Base-by-base conservation (phyloP, 108 stramenopile genomes). In the Thalassiosira profunda region DNA sequence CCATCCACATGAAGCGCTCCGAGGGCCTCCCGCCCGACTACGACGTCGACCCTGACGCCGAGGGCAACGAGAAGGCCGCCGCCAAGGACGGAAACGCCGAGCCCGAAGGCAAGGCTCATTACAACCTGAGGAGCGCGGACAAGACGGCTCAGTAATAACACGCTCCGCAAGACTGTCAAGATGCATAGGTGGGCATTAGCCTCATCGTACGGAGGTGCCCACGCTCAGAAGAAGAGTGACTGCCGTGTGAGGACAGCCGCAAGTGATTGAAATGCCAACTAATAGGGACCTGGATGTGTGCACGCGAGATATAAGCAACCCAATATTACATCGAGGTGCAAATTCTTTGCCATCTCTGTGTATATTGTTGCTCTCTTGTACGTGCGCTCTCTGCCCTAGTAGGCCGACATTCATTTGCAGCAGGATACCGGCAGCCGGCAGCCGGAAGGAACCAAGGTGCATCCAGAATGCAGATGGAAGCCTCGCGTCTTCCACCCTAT, bases 1-100 rank as follows among this genome's bases (percentile, higher is more conserved):
- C 72, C 33, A 59, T 88, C 61, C 87, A 91, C 53, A 41, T 78
- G 45, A 91, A 86, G 58, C 72, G 90, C 38, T 81, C 84, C 0
- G 33, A 76, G 33, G 87, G 86, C 4, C 52, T 85, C 35, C 60
- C 70, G 29, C 76, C 58, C 4, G 80, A 86, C 58, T 68, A 63
- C 44, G 85, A 85, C 25, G 67, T 47, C 33, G 62, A 64, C 52
- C 20, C 28, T 7, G 60, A 62, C n/a, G n/a, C n/a, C n/a, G n/a
- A n/a, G n/a, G n/a, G n/a, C n/a, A n/a, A n/a, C n/a, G n/a, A n/a
- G n/a, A 53, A 53, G 52, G 30, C 52, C 29, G 25, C 52, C 5
- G 55, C 14, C 30, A 34, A 57, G 6, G 34, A 34, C 36, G 55
- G 30, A 7, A 9, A 53, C 26, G 5, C 3, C 1, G 7, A 28